Percentiles rank a stretch among this genome's conserved stretches.
Conservation (phyloP, 2,329 filamentous ascomycete species). For the Ascochyta lentis region DNA sequence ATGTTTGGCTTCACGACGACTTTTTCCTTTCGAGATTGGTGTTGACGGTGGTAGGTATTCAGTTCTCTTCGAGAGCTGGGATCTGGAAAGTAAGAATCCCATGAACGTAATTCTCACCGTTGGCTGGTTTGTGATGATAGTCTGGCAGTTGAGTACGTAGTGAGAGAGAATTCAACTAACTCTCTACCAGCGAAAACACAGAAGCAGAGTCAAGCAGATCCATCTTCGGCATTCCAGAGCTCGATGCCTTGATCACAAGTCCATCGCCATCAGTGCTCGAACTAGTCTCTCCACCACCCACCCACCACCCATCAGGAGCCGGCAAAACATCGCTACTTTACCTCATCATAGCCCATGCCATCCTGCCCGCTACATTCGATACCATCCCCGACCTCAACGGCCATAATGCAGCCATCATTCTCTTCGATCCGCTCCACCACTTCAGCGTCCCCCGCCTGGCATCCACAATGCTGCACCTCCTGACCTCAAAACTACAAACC, state of each 20-base stretch:
- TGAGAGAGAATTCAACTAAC: neutral
- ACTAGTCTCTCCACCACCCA: constrained; percentile 55
- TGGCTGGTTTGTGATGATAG: neutral
- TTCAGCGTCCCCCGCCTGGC: constrained; percentile 60
- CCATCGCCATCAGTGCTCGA: constrained; percentile 52
- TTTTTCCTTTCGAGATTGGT: neutral
- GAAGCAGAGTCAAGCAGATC: neutral
- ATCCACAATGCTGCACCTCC: constrained; percentile 39
- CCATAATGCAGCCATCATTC: constrained; percentile 53
- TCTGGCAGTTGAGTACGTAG: neutral
- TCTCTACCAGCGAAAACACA: neutral
- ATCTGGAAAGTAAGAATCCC: neutral
- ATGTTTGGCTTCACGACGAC: constrained; percentile 3
- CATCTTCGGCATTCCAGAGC: constrained; percentile 52
- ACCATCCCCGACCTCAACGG: constrained; percentile 48
- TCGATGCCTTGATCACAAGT: constrained; percentile 52
- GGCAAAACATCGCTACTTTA: constrained; percentile 68
- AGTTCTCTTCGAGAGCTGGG: constrained; percentile 44
- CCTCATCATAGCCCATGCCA: constrained; percentile 58
- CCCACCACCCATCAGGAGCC: constrained; percentile 50
- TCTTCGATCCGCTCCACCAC: constrained; percentile 63
- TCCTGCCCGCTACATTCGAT: constrained; percentile 53
- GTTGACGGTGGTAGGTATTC: constrained; percentile 46
- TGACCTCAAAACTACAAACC: constrained; percentile 8
- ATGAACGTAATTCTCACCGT: neutral